These are phyloP conservation scores for Spinellus fusiger DNA, from an alignment of 192 early-diverging fungal genomes.

Conservation along the genomic window DNA sequence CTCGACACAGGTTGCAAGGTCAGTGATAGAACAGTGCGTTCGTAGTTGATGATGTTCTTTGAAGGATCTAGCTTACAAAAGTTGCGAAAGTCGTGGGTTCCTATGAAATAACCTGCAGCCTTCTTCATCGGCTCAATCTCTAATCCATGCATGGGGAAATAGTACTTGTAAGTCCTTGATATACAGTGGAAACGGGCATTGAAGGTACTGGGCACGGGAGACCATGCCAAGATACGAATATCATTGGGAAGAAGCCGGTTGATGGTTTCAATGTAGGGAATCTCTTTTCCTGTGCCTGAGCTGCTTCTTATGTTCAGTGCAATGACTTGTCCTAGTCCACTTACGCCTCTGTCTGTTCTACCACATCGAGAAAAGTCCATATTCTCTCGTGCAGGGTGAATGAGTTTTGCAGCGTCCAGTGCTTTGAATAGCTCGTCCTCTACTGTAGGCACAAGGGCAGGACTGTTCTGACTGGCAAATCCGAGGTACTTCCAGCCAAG, in stretches of 20 bases:
- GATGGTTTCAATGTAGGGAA: constrained; percentile 77
- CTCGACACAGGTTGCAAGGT: constrained; percentile 46
- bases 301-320: constrained; percentile 69
- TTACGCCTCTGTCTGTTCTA: constrained; percentile 84
- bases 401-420: constrained; percentile 67
- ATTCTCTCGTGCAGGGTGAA: constrained; percentile 48
- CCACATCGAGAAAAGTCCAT: constrained; percentile 83
- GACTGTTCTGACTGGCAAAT: constrained; percentile 66
- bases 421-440: constrained; percentile 86
- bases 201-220: constrained; percentile 70
- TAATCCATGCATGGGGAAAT: constrained; percentile 64
- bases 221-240: constrained; percentile 90
- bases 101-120: constrained; percentile 64
- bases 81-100: constrained; percentile 89
- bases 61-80: constrained; percentile 93
- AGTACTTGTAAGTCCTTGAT: constrained; percentile 87
- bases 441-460: constrained; percentile 57
- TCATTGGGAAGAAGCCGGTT: constrained; percentile 83
- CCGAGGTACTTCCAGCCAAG: constrained; percentile 89
- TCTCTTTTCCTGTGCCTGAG: constrained; percentile 43
- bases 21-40: constrained; percentile 63
- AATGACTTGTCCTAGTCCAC: constrained; percentile 86
- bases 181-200: constrained; percentile 83
- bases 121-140: constrained; percentile 73
- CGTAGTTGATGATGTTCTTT: constrained; percentile 75